These are phyloP conservation scores for Talaromyces sp. DNA, from an alignment of 2,329 filamentous ascomycete species.

Conservation along the genomic window DNA sequence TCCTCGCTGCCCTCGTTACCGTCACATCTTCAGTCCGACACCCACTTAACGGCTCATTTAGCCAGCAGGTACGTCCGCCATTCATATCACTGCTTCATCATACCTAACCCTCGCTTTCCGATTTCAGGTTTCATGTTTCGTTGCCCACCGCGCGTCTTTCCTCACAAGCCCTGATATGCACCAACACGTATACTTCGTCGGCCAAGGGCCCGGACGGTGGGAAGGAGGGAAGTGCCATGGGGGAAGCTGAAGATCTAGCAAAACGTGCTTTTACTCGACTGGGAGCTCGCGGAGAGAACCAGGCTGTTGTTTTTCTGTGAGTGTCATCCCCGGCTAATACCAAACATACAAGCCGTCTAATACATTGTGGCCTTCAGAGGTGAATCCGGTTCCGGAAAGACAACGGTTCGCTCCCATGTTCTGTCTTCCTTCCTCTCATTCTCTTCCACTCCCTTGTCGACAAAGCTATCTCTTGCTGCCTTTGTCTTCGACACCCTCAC, in stretches of 20 bases:
- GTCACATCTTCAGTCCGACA: slow-evolving; percentile 55
- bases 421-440: slow-evolving; percentile 80
- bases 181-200: slow-evolving; percentile 93
- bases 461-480: slow-evolving; percentile 85
- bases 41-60: slow-evolving; percentile 47
- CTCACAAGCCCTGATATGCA: slow-evolving; percentile 81
- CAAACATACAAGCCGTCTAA: not conserved
- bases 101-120: slow-evolving; percentile 53
- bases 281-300: slow-evolving; percentile 85
- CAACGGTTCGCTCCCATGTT: slow-evolving; percentile 84
- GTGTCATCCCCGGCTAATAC: slow-evolving; percentile 30
- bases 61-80: slow-evolving; percentile 39
- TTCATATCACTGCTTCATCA: slow-evolving; percentile 3
- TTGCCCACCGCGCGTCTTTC: slow-evolving; percentile 83
- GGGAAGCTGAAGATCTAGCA: slow-evolving; percentile 86
- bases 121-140: slow-evolving; percentile 80
- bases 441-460: slow-evolving; percentile 86
- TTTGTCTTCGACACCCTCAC: slow-evolving; percentile 96
- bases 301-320: slow-evolving; percentile 88
- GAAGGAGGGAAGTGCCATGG: slow-evolving; percentile 87
- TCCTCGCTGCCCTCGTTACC: slow-evolving; percentile 84
- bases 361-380: slow-evolving; percentile 55
- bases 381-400: slow-evolving; percentile 94
- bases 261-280: slow-evolving; percentile 78
- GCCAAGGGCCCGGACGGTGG: slow-evolving; percentile 83